phyloP scores from a whole-genome alignment of 768 basidiomycete genomes.

The Boletus huronensis region DNA sequence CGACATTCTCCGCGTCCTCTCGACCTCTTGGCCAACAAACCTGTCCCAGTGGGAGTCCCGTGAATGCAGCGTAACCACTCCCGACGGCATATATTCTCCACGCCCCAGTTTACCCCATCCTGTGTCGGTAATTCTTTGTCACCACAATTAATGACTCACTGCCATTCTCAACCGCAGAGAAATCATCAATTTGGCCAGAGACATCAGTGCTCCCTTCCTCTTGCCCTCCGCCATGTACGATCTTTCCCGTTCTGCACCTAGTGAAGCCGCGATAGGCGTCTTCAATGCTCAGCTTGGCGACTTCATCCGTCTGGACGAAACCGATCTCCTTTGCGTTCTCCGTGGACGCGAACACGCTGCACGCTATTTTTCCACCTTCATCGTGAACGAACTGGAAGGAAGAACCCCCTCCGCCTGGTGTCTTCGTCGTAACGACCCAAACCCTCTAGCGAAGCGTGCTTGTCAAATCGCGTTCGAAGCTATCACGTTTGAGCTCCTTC shows the following conservation, averaged over 20 bases:
- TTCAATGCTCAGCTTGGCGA: conserved; percentile 37
- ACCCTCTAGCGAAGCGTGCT: conserved; percentile 44
- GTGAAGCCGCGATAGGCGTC: conserved; percentile 55
- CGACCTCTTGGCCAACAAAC: conserved; percentile 56
- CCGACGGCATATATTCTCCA: conserved; percentile 53
- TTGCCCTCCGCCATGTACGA: conserved; percentile 80
- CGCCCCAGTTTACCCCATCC: conserved; percentile 59
- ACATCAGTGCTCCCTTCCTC: conserved; percentile 51
- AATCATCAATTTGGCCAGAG: conserved; percentile 64
- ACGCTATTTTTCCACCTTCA: conserved; percentile 73
- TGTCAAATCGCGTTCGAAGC: conserved; percentile 73
- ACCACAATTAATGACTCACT: conserved; percentile 3
- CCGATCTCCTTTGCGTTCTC: conserved; percentile 57
- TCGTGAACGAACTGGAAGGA: conserved; percentile 71
- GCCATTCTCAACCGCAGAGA: conserved; percentile 37
- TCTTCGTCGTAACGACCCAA: conserved; percentile 44
- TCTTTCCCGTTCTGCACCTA: conserved; percentile 64
- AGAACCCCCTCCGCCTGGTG: conserved; percentile 51
- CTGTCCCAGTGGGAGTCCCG: conserved; percentile 64
- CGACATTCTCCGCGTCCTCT: conserved; percentile 53
- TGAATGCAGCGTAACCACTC: conserved; percentile 53
- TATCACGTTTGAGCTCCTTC: conserved; percentile 70
- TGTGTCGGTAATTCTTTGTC: conserved; percentile 44
- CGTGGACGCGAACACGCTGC: conserved; percentile 70
- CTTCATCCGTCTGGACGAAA: conserved; percentile 39